These are phyloP conservation scores for Aspergillus wentii DNA, from an alignment of 495 filamentous ascomycete species.

Conservation along the genomic window DNA sequence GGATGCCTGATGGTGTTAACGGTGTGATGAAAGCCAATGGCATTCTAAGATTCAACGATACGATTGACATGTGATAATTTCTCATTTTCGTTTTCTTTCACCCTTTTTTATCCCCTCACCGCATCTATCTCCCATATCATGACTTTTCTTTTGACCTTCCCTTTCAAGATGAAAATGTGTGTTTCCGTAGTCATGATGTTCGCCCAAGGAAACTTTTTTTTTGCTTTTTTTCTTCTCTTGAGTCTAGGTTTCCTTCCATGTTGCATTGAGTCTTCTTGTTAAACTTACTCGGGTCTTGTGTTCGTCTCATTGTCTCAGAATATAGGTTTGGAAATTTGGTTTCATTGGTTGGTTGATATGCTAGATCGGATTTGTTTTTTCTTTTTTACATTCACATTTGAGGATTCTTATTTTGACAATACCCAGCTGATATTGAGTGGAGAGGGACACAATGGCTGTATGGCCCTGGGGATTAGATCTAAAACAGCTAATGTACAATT, in stretches of 20 bases:
- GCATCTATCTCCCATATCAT: slow-evolving; percentile 10
- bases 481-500: slow-evolving; percentile 36
- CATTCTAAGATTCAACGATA: slow-evolving; percentile 86
- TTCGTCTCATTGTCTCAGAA: no score
- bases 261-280: no score
- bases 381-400: slow-evolving; percentile 9
- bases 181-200: no score
- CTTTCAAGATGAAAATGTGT: no score
- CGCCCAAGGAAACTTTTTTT: no score
- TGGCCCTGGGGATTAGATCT: slow-evolving; percentile 25
- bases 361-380: no score
- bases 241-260: no score
- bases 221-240: slow-evolving; percentile 3
- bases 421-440: slow-evolving; percentile 21
- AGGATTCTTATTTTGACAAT: slow-evolving; percentile 9
- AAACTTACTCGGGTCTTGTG: no score
- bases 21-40: slow-evolving; percentile 81
- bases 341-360: no score
- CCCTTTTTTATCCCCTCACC: slow-evolving; percentile 2
- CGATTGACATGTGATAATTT: slow-evolving; percentile 84
- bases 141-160: no score
- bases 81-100: not conserved
- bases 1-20: slow-evolving; percentile 69
- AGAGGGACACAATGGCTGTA: slow-evolving; percentile 12
- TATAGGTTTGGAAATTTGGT: no score